Percentiles rank a stretch among this genome's conserved stretches.
Evolutionary conservation across 805 yeast species (phyloP).

Genomic region (Metschnikowia aberdeeniae): DNA sequence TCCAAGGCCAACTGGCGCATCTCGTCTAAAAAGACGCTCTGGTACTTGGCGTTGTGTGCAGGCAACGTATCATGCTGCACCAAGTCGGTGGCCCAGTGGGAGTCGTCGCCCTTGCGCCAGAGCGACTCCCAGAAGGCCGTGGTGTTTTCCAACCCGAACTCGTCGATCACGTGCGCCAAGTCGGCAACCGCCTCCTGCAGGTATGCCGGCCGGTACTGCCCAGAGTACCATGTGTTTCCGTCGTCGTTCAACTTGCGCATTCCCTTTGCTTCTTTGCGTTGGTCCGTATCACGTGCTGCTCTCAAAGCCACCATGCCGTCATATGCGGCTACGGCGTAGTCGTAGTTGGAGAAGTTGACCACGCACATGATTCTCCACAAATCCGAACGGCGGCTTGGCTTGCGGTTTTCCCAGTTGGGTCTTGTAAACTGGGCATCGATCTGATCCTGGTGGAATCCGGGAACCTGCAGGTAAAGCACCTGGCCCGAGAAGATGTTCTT

Average conservation of each 20-base stretch:
- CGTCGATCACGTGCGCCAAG: constrained; percentile 64
- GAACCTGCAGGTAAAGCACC: constrained; percentile 82
- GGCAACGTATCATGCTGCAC: constrained; percentile 62
- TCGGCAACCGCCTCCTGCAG: constrained; percentile 92
- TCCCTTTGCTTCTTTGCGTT: constrained; percentile 51
- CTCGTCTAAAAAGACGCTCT: constrained; percentile 60
- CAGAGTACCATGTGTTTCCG: constrained; percentile 82
- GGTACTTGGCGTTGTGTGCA: constrained; percentile 59
- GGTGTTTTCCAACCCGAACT: constrained; percentile 46
- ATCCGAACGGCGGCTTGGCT: constrained; percentile 77
- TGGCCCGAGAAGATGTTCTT: constrained; percentile 87
- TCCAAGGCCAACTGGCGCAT: constrained; percentile 41
- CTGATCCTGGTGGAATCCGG: constrained; percentile 56
- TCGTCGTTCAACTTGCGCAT: constrained; percentile 69
- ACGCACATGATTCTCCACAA: constrained; percentile 91
- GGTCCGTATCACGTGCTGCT: constrained; percentile 63
- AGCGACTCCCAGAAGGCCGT: constrained; percentile 76
- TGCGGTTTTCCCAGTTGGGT: constrained; percentile 87
- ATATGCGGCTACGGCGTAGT: constrained; percentile 67
- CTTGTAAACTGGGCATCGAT: constrained; percentile 68
- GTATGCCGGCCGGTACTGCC: constrained; percentile 85
- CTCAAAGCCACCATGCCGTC: constrained; percentile 72
- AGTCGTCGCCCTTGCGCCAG: constrained; percentile 82
- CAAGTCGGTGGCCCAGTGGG: constrained; percentile 60
- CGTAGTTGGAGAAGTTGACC: constrained; percentile 58